Percentiles rank a stretch among this genome's conserved stretches.
phyloP scores from a whole-genome alignment of 805 yeast species.

The Wickerhamiella australiensis region DNA sequence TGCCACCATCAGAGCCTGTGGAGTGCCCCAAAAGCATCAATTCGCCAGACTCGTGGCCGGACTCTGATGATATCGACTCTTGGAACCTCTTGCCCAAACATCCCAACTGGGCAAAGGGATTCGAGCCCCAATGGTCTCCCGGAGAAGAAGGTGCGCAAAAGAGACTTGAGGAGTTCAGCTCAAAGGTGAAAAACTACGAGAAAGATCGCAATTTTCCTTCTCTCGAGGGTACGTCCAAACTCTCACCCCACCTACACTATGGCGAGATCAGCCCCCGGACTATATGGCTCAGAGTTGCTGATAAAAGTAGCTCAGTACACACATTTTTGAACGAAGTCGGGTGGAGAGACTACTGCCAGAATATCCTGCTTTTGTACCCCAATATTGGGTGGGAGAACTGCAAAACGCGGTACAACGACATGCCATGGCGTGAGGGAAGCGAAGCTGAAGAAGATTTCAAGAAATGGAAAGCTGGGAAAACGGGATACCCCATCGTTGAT shows the following conservation, averaged over 20 bases:
- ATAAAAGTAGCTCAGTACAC: conserved; percentile 30
- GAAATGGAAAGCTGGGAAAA: conserved; percentile 42
- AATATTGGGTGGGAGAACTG: conserved; percentile 37
- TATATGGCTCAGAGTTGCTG: conserved; percentile 23
- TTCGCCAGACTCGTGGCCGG: neutral
- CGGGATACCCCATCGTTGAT: conserved; percentile 47
- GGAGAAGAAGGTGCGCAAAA: conserved; percentile 6
- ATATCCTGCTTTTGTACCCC: conserved; percentile 33
- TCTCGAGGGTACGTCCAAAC: conserved; percentile 30
- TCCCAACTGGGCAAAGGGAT: conserved; percentile 7
- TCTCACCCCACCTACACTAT: conserved; percentile 34
- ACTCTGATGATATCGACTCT: neutral
- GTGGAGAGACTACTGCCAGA: conserved; percentile 48
- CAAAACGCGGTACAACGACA: conserved; percentile 27
- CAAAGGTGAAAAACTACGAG: conserved; percentile 27
- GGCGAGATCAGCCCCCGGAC: conserved; percentile 33
- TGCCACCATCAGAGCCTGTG: conserved; percentile 5
- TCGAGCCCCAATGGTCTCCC: conserved; percentile 2
- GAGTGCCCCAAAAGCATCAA: neutral
- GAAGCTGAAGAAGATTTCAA: conserved; percentile 16
- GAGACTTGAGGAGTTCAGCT: conserved; percentile 1
- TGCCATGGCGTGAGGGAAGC: conserved; percentile 5
- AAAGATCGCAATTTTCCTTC: conserved; percentile 28
- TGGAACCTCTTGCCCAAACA: conserved; percentile 4
- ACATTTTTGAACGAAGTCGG: conserved; percentile 44